These are phyloP conservation scores for Coemansia sp. DNA, from an alignment of 192 early-diverging fungal genomes.

Conservation along the genomic window DNA sequence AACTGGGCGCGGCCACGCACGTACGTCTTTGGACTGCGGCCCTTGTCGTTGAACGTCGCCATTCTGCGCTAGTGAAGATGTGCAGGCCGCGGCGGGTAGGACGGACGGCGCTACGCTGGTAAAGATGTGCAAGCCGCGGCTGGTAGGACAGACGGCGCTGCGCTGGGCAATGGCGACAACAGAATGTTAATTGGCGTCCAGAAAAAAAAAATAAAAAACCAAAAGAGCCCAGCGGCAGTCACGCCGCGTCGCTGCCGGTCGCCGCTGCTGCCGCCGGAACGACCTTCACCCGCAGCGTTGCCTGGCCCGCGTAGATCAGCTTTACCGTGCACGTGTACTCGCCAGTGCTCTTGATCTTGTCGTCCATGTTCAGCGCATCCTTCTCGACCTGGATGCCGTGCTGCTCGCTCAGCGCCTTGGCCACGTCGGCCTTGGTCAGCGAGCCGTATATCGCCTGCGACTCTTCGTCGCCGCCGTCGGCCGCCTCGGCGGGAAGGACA, in stretches of 20 bases:
- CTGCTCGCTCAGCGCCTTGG: slow-evolving; percentile 21
- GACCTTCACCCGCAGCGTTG: slow-evolving; percentile 24
- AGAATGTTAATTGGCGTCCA: too few relatives aligned
- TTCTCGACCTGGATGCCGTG: slow-evolving; percentile 34
- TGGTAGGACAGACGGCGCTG: too few relatives aligned
- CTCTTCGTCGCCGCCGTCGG: not conserved
- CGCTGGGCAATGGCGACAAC: too few relatives aligned
- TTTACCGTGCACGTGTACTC: slow-evolving; percentile 40
- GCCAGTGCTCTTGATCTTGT: slow-evolving; percentile 45
- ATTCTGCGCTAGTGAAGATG: not conserved
- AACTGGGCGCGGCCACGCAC: not conserved
- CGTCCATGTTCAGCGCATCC: slow-evolving; percentile 36
- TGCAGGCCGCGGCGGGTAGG: too few relatives aligned
- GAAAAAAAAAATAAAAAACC: too few relatives aligned
- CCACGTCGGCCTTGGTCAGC: slow-evolving; percentile 33
- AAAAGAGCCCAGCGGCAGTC: too few relatives aligned
- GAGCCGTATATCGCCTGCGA: slow-evolving; percentile 38
- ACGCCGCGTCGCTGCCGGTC: too few relatives aligned
- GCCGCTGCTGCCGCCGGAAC: too few relatives aligned
- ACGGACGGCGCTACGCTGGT: too few relatives aligned
- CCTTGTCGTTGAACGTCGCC: slow-evolving; percentile 26
- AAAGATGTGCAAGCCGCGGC: too few relatives aligned
- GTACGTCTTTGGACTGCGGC: slow-evolving; percentile 27
- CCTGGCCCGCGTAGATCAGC: slow-evolving; percentile 42
- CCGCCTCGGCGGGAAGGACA: slow-evolving; percentile 3